Evolutionary conservation across 1,284 basidiomycete genomes (phyloP).

Genomic region (Rhodotorula sp.): DNA sequence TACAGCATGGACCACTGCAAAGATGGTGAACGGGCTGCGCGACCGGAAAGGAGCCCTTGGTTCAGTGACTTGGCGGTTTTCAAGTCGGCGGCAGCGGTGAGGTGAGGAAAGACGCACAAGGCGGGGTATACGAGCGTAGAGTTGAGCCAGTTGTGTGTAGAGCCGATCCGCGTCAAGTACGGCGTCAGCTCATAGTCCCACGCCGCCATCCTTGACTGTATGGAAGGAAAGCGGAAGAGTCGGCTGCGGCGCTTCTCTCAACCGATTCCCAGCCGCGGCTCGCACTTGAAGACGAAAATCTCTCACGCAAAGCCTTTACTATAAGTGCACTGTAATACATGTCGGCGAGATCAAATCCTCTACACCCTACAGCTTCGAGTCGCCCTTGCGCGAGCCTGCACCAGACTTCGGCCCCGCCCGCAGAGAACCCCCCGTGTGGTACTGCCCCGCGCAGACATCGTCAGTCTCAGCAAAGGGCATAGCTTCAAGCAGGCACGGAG

Average conservation of each 20-base stretch:
- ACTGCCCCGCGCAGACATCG: background rate
- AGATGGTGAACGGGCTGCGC: conserved; percentile 36
- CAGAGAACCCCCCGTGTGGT: background rate
- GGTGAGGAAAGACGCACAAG: conserved; percentile 10
- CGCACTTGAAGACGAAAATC: no score
- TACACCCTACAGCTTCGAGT: background rate
- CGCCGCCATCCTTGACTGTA: background rate
- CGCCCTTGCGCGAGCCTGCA: background rate
- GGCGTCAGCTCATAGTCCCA: conserved; percentile 24
- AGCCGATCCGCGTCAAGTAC: conserved; percentile 11
- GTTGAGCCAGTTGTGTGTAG: conserved; percentile 10
- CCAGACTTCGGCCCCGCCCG: background rate
- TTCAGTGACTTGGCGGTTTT: background rate
- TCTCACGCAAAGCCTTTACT: background rate
- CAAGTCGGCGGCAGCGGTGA: background rate
- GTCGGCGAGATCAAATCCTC: background rate
- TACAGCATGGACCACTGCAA: conserved; percentile 33
- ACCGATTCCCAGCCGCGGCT: background rate
- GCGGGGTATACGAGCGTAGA: conserved; percentile 15
- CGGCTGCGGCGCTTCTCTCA: background rate
- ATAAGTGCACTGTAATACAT: background rate
- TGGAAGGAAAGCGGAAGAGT: background rate
- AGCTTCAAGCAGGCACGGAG: background rate
- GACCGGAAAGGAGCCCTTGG: background rate
- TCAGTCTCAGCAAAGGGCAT: background rate